These are phyloP conservation scores for Harringtonia aguacate DNA, from an alignment of 2,329 filamentous ascomycete species.

Conservation along the genomic window DNA sequence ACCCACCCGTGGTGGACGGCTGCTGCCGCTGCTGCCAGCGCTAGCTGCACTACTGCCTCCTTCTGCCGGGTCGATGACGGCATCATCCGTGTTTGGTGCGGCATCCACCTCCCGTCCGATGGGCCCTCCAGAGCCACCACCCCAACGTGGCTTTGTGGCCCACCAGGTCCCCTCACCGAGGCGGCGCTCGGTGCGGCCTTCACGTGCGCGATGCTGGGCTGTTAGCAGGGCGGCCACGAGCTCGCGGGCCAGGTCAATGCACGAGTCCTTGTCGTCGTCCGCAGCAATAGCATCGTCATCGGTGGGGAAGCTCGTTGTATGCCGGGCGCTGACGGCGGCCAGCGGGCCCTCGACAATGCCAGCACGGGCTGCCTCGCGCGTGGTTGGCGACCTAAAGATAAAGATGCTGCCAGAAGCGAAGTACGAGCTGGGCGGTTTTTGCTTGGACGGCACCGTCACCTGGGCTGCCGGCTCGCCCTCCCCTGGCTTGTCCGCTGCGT, in stretches of 20 bases:
- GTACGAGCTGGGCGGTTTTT: slow-evolving; percentile 32
- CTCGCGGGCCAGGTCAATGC: slow-evolving; percentile 51
- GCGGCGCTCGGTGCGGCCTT: slow-evolving; percentile 43
- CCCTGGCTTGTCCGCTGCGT: background rate
- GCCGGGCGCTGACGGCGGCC: slow-evolving; percentile 47
- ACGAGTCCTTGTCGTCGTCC: slow-evolving; percentile 35
- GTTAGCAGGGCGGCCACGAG: slow-evolving; percentile 49
- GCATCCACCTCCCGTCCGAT: slow-evolving; percentile 49
- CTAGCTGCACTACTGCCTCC: slow-evolving; percentile 10
- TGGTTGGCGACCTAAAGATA: slow-evolving; percentile 46
- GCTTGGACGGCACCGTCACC: background rate
- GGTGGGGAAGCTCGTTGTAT: slow-evolving; percentile 37
- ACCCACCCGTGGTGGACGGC: too few species aligned
- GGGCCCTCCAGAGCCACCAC: slow-evolving; percentile 49
- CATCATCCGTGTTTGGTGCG: slow-evolving; percentile 22
- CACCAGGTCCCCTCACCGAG: slow-evolving; percentile 53
- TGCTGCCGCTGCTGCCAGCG: background rate
- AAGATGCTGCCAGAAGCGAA: slow-evolving; percentile 49
- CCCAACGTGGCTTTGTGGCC: slow-evolving; percentile 50
- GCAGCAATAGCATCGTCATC: too few species aligned
- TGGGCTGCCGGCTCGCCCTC: background rate
- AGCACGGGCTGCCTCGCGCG: slow-evolving; percentile 47
- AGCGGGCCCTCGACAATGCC: slow-evolving; percentile 53
- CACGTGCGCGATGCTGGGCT: slow-evolving; percentile 51
- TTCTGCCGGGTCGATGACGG: slow-evolving; percentile 31